Conservation (phyloP, 495 filamentous ascomycete genomes). For the Daldinia grandis region DNA sequence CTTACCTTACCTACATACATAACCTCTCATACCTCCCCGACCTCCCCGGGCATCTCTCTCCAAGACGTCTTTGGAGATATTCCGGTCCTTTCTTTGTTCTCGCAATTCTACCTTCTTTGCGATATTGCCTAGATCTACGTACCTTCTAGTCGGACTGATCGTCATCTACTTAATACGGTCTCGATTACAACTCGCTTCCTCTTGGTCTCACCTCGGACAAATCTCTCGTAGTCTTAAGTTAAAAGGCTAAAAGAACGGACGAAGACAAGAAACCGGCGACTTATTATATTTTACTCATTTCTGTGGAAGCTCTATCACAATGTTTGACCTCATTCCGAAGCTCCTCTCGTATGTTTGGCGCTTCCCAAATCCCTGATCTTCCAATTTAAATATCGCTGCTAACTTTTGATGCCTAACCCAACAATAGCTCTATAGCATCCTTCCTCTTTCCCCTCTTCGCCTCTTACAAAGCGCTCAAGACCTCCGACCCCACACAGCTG, state of each 20-base stretch:
- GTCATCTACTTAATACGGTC: conserved; percentile 11
- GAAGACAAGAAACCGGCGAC: not conserved
- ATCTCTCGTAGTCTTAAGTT: not conserved
- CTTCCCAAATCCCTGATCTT: conserved; percentile 21
- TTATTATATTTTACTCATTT: conserved; percentile 1
- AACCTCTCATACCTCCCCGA: not conserved
- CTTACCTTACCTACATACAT: conserved; percentile 12
- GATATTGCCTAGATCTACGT: not conserved
- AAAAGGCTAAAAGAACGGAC: not conserved
- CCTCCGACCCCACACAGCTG: conserved; percentile 86
- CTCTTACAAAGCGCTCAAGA: conserved; percentile 97
- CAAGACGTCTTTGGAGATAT: conserved; percentile 20
- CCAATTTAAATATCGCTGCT: conserved; percentile 6
- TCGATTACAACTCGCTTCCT: conserved; percentile 10
- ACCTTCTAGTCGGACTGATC: not conserved
- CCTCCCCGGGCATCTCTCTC: not conserved
- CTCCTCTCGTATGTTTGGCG: conserved; percentile 73
- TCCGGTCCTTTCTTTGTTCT: conserved; percentile 15
- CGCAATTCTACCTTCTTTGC: not conserved
- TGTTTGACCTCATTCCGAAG: conserved; percentile 85
- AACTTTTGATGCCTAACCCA: conserved; percentile 11
- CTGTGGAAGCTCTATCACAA: conserved; percentile 45
- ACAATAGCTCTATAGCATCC: conserved; percentile 78
- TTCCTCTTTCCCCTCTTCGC: conserved; percentile 97
- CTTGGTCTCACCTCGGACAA: not conserved